A percentile compares a stretch with the other conserved stretches of the same genome.
These are phyloP conservation scores for Fusarium subglutinans DNA, from an alignment of 2,329 filamentous ascomycete genomes.

Conservation along the genomic window DNA sequence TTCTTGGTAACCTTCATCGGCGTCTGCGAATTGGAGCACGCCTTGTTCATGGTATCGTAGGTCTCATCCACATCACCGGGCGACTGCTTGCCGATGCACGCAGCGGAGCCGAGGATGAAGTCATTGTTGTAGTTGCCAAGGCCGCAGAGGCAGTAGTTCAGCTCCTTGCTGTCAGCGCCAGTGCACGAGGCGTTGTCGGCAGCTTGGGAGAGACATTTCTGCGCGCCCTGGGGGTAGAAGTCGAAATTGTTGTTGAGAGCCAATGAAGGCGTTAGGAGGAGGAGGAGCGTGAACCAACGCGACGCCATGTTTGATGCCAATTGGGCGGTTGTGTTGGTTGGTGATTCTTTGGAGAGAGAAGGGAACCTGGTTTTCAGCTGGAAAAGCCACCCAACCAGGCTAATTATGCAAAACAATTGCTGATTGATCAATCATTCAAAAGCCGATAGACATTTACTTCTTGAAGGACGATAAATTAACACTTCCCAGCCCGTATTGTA, in stretches of 20 bases:
- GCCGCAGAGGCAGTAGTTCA: slow-evolving; percentile 61
- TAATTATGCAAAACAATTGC: neutral
- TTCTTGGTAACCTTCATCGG: slow-evolving; percentile 53
- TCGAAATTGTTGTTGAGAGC: slow-evolving; percentile 46
- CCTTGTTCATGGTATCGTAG: slow-evolving; percentile 54
- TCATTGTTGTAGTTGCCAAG: slow-evolving; percentile 52
- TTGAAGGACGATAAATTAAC: neutral
- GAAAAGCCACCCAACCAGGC: slow-evolving; percentile 19
- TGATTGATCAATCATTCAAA: slow-evolving; percentile 9
- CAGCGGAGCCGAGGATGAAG: slow-evolving; percentile 59
- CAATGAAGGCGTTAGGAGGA: slow-evolving; percentile 37
- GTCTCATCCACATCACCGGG: slow-evolving; percentile 52
- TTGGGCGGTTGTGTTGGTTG: neutral
- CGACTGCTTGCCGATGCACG: slow-evolving; percentile 53
- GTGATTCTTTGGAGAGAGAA: neutral
- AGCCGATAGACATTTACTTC: neutral
- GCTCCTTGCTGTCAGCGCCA: slow-evolving; percentile 48
- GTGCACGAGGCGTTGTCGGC: slow-evolving; percentile 53
- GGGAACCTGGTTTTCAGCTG: slow-evolving; percentile 20
- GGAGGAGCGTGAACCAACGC: slow-evolving; percentile 45
- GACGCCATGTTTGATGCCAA: slow-evolving; percentile 39
- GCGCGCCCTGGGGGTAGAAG: slow-evolving; percentile 46
- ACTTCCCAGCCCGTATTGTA: neutral
- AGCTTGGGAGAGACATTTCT: slow-evolving; percentile 55
- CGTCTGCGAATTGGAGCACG: slow-evolving; percentile 56